Conservation (phyloP, 805 yeast genomes). For the Wickerhamiella spandovensis region DNA sequence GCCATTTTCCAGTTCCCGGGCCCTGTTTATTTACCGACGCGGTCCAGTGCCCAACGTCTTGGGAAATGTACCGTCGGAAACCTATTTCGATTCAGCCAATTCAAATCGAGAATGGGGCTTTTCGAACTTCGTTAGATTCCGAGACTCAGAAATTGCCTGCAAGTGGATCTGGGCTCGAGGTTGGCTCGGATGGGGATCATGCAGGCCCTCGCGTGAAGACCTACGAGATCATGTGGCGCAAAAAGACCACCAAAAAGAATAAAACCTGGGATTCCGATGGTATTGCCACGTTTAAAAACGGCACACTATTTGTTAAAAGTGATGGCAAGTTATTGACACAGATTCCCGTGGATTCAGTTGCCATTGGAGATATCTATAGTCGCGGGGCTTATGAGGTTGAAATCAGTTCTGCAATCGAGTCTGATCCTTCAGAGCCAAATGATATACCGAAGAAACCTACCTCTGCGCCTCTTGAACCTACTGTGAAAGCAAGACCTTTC, state of each 20-base stretch:
- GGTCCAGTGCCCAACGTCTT: no score
- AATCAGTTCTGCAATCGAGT: background rate
- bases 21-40: background rate
- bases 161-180: no score
- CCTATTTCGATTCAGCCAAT: background rate
- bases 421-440: background rate
- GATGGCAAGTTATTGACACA: slow-evolving; percentile 20
- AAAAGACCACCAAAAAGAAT: slow-evolving; percentile 59
- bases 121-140: no score
- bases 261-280: slow-evolving; percentile 97
- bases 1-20: background rate
- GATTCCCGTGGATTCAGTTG: slow-evolving; percentile 15
- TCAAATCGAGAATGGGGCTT: background rate
- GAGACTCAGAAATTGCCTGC: no score
- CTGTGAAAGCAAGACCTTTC: no score
- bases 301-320: slow-evolving; percentile 17
- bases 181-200: no score
- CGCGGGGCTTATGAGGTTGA: slow-evolving; percentile 47
- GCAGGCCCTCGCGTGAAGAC: background rate
- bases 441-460: no score
- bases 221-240: slow-evolving; percentile 47
- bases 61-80: background rate
- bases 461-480: no score
- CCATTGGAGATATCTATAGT: slow-evolving; percentile 31
- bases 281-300: slow-evolving; percentile 24